These are phyloP conservation scores for Aspergillus japonicus DNA, from an alignment of 2,329 filamentous ascomycete species.

Conservation along the genomic window DNA sequence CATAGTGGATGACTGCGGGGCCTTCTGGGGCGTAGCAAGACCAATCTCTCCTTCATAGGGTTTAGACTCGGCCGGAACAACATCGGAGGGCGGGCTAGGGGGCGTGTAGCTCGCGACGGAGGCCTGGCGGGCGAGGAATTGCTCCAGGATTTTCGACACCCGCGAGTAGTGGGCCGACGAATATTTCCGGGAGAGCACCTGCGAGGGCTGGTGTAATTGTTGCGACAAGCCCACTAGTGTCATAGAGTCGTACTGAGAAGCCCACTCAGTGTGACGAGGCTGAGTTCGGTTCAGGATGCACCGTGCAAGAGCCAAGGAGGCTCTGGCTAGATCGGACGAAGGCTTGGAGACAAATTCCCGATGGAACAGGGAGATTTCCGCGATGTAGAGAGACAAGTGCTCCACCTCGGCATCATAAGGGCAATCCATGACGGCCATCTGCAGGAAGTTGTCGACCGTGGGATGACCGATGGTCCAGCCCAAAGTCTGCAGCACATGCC, in stretches of 20 bases:
- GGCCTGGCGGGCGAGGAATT: slow-evolving; percentile 65
- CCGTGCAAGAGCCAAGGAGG: slow-evolving; percentile 79
- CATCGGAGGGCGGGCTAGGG: slow-evolving; percentile 42
- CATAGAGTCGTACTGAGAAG: slow-evolving; percentile 52
- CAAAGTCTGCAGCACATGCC: slow-evolving; percentile 96
- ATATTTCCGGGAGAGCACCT: slow-evolving; percentile 68
- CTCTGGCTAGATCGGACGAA: slow-evolving; percentile 85
- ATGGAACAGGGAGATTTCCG: slow-evolving; percentile 93
- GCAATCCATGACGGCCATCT: slow-evolving; percentile 76
- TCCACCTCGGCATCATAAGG: slow-evolving; percentile 81
- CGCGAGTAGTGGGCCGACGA: slow-evolving; percentile 63
- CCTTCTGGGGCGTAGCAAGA: slow-evolving; percentile 45
- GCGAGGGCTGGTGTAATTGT: slow-evolving; percentile 65
- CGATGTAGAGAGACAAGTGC: slow-evolving; percentile 90
- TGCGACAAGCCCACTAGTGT: slow-evolving; percentile 62
- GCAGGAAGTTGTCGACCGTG: slow-evolving; percentile 90
- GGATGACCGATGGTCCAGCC: slow-evolving; percentile 96
- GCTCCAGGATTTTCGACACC: slow-evolving; percentile 63
- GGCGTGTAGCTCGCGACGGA: slow-evolving; percentile 51
- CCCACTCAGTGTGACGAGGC: slow-evolving; percentile 73
- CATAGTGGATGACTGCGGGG: slow-evolving; percentile 33
- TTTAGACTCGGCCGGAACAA: slow-evolving; percentile 36
- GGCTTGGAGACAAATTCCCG: slow-evolving; percentile 93
- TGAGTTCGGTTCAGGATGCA: slow-evolving; percentile 82
- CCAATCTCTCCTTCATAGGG: slow-evolving; percentile 43